A percentile compares a stretch with the other conserved stretches of the same genome.
These are phyloP conservation scores for Erigeron philadelphicus DNA, from an alignment of 140 eudicot species.

Conservation along the genomic window DNA sequence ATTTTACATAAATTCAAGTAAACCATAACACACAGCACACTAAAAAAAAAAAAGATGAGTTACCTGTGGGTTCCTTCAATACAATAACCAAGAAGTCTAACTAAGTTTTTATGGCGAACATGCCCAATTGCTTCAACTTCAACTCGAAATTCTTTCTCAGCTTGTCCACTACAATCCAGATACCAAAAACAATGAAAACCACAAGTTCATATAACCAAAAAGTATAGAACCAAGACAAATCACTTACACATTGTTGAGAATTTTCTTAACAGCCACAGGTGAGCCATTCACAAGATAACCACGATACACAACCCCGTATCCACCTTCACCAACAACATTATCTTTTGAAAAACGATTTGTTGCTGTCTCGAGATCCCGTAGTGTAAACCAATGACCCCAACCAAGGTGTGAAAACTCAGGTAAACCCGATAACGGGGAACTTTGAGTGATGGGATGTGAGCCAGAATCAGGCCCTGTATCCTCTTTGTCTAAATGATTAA, in stretches of 20 bases:
- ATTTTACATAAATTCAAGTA: neutral
- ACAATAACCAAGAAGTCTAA: conserved; percentile 83
- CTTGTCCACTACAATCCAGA: conserved; percentile 69
- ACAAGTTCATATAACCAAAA: neutral
- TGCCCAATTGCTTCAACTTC: conserved; percentile 98
- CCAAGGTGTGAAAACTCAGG: conserved; percentile 91
- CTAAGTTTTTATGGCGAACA: conserved; percentile 82
- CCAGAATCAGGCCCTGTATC: conserved; percentile 48
- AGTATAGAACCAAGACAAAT: neutral
- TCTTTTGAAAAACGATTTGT: conserved; percentile 74
- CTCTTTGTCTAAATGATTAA: conserved; percentile 51
- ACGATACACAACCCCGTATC: conserved; percentile 81
- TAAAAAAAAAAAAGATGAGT: neutral
- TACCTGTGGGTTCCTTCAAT: conserved; percentile 94
- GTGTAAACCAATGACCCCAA: conserved; percentile 98
- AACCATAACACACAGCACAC: conserved; percentile 1
- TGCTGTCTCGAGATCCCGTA: conserved; percentile 75
- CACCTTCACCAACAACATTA: conserved; percentile 93
- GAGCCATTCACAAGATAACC: conserved; percentile 81
- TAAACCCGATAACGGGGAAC: conserved; percentile 74
- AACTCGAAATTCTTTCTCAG: conserved; percentile 82
- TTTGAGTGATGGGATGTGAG: conserved; percentile 39
- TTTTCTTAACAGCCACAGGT: conserved; percentile 74
- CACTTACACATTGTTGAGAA: conserved; percentile 82
- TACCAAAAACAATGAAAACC: neutral